phyloP scores from a whole-genome alignment of 2,329 filamentous ascomycete genomes.

The Corynespora cassiicola region DNA sequence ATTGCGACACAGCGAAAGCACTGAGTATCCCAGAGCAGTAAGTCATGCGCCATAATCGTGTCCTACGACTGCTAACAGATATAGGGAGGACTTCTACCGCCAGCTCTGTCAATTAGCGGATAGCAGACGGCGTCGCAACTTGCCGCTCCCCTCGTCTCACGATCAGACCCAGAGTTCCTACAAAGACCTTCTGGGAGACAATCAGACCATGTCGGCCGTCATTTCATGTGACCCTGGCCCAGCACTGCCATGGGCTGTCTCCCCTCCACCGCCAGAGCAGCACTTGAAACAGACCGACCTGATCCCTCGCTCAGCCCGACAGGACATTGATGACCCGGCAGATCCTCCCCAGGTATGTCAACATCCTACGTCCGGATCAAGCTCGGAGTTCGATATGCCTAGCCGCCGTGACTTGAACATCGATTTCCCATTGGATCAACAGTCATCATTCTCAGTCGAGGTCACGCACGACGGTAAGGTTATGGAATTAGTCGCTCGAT shows the following conservation, averaged over 20 bases:
- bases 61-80: too few species aligned
- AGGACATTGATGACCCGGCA: constrained; percentile 5
- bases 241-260: constrained; percentile 8
- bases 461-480: constrained; percentile 36
- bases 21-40: constrained; percentile 27
- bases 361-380: constrained; percentile 6
- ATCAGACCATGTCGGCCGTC: constrained; percentile 33
- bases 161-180: too few species aligned
- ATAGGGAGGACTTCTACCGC: too few species aligned
- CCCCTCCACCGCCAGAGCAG: constrained; percentile 4
- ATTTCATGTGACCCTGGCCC: constrained; percentile 18
- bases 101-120: too few species aligned
- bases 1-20: constrained; percentile 37
- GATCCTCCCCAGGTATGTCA: constrained; percentile 1
- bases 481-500: constrained; percentile 25
- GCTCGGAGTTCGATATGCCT: constrained; percentile 17
- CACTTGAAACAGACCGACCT: constrained; percentile 13
- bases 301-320: constrained; percentile 28
- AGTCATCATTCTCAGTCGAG: constrained; percentile 27
- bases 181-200: too few species aligned
- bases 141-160: too few species aligned
- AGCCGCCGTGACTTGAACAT: constrained; percentile 27
- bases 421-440: constrained; percentile 23
- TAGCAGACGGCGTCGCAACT: constrained; percentile 1
- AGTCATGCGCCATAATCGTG: neutral